phyloP scores from a whole-genome alignment of 1,284 basidiomycete genomes.

The Microbotryum saponariae region DNA sequence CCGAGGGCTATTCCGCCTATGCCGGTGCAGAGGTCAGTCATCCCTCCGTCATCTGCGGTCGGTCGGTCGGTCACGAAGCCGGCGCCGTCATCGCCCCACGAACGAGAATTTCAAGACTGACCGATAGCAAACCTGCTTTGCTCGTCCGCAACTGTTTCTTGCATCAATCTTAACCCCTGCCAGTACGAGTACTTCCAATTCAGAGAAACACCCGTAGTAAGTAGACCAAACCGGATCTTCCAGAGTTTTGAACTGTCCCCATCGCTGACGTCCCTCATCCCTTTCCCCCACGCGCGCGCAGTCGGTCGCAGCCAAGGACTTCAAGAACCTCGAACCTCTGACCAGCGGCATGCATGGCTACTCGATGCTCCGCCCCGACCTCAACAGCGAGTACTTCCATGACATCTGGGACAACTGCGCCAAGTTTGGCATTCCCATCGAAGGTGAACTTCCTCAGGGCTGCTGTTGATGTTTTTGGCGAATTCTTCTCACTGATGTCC shows the following conservation, averaged over 20 bases:
- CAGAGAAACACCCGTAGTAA: constrained; percentile 37
- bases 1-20: constrained; percentile 41
- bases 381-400: constrained; percentile 84
- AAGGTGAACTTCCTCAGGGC: constrained; percentile 53
- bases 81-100: not conserved
- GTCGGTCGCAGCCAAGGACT: constrained; percentile 67
- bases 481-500: not conserved
- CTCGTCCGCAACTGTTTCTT: too few species aligned
- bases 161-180: not conserved
- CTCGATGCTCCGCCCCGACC: constrained; percentile 19
- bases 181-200: constrained; percentile 97
- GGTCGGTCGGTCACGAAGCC: not conserved
- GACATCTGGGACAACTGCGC: constrained; percentile 71
- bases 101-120: not conserved
- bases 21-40: constrained; percentile 50
- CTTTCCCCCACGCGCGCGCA: constrained; percentile 36
- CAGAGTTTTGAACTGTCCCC: too few species aligned
- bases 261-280: not conserved
- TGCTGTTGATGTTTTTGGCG: not conserved
- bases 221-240: too few species aligned
- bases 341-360: constrained; percentile 66
- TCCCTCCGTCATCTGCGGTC: constrained; percentile 30
- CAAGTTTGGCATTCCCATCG: constrained; percentile 72
- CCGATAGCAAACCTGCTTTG: not conserved
- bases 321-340: constrained; percentile 62